A percentile compares a stretch with the other conserved stretches of the same genome.
Conservation (phyloP, 2,329 filamentous ascomycete genomes). For the Diaporthe ampelina region DNA sequence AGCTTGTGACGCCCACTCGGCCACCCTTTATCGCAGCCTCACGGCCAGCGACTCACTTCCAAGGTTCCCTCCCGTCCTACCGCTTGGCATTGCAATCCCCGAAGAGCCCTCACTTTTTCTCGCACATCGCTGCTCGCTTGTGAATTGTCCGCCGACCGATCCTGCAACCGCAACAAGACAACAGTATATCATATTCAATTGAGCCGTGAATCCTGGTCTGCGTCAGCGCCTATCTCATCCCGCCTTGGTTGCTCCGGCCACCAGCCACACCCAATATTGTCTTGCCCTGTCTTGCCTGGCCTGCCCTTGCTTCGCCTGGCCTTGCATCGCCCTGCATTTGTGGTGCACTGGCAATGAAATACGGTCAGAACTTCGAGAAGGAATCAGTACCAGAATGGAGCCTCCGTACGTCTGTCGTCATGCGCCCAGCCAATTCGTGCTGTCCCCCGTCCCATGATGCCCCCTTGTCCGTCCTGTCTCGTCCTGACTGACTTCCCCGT, state of each 20-base stretch:
- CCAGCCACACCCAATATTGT: constrained; percentile 8
- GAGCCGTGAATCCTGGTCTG: not conserved
- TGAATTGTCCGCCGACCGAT: no score
- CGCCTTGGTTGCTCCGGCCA: not conserved
- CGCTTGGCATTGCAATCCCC: constrained; percentile 9
- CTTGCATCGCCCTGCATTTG: not conserved
- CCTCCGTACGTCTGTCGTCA: constrained; percentile 69
- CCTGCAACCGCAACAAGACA: no score
- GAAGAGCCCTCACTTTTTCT: not conserved
- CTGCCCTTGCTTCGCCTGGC: not conserved
- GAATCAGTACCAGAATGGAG: constrained; percentile 88
- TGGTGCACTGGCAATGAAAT: constrained; percentile 72
- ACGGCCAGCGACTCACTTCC: not conserved
- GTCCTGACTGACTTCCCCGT: not conserved
- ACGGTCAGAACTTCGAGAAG: constrained; percentile 79
- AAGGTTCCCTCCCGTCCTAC: not conserved
- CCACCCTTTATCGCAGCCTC: constrained; percentile 16
- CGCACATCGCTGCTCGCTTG: no score
- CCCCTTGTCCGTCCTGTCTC: not conserved
- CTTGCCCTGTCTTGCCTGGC: not conserved
- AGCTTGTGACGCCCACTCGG: constrained; percentile 34
- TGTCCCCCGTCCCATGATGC: constrained; percentile 21
- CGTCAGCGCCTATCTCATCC: not conserved
- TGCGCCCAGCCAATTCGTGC: not conserved
- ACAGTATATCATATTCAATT: not conserved